A percentile compares a stretch with the other conserved stretches of the same genome.
These are phyloP conservation scores for Dioszegia hungarica DNA, from an alignment of 768 basidiomycete species.

Conservation along the genomic window DNA sequence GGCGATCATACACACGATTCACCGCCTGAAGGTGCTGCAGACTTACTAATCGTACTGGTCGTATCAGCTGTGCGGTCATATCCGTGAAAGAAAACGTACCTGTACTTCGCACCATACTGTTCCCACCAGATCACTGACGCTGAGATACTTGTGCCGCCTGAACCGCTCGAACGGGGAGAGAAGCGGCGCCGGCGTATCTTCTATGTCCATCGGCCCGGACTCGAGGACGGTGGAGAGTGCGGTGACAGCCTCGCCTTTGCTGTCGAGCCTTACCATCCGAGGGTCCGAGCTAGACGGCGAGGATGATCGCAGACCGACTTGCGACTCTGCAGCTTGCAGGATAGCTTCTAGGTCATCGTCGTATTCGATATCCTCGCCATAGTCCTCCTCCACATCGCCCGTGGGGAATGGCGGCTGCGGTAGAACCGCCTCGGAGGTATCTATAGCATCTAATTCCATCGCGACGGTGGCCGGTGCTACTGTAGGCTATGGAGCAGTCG, in stretches of 20 bases:
- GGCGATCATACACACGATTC: too few relatives aligned
- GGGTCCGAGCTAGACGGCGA: too few relatives aligned
- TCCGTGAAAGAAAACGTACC: too few relatives aligned
- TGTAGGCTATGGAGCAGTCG: too few relatives aligned
- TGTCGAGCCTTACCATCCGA: background rate
- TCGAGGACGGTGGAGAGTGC: too few relatives aligned
- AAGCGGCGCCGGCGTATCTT: constrained; percentile 3
- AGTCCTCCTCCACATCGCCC: constrained; percentile 10
- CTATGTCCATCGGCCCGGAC: constrained; percentile 14
- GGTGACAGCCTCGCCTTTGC: too few relatives aligned
- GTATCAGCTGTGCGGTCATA: too few relatives aligned
- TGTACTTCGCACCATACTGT: constrained; percentile 50
- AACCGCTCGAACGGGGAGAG: constrained; percentile 51
- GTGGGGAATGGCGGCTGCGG: too few relatives aligned
- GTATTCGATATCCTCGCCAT: constrained; percentile 19
- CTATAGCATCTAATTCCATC: too few relatives aligned
- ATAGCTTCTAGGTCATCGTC: constrained; percentile 29
- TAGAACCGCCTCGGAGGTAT: too few relatives aligned
- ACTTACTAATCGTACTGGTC: constrained; percentile 49
- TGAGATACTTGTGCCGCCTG: constrained; percentile 45
- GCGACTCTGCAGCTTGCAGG: constrained; percentile 18
- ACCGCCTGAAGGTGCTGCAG: too few relatives aligned
- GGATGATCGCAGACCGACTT: background rate
- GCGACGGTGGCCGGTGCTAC: too few relatives aligned
- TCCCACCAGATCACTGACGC: constrained; percentile 50